A percentile compares a stretch with the other conserved stretches of the same genome.
These are phyloP conservation scores for Letharia columbiana DNA, from an alignment of 495 filamentous ascomycete genomes.

Conservation along the genomic window DNA sequence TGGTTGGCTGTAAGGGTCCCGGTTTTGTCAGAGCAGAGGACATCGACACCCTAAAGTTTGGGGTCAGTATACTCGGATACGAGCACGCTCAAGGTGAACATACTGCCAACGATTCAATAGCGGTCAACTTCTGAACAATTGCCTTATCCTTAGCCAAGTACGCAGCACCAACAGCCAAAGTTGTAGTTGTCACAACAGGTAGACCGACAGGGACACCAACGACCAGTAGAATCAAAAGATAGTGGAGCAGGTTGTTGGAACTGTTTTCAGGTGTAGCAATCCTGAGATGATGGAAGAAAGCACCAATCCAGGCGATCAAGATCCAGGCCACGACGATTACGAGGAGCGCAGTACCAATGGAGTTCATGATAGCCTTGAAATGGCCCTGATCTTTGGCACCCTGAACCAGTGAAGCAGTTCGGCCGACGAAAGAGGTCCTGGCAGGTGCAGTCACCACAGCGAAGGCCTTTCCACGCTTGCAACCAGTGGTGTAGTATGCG, in stretches of 20 bases:
- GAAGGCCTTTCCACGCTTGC: constrained; percentile 70
- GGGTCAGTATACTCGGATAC: neutral
- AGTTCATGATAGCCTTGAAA: constrained; percentile 80
- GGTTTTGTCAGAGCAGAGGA: constrained; percentile 96
- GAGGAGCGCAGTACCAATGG: constrained; percentile 57
- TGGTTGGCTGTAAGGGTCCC: constrained; percentile 65
- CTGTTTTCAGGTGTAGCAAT: constrained; percentile 52
- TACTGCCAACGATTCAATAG: constrained; percentile 84
- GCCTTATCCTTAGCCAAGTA: constrained; percentile 93
- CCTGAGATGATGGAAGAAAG: constrained; percentile 63
- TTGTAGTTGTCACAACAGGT: constrained; percentile 89
- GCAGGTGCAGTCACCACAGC: constrained; percentile 56
- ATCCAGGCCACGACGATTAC: constrained; percentile 69
- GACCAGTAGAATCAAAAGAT: constrained; percentile 65
- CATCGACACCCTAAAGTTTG: constrained; percentile 66
- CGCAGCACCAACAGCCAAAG: constrained; percentile 91
- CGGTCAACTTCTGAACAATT: constrained; percentile 92
- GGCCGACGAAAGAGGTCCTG: constrained; percentile 62
- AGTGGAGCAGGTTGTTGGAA: constrained; percentile 51
- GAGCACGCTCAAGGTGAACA: constrained; percentile 24
- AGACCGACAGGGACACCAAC: constrained; percentile 95
- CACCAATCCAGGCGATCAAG: constrained; percentile 63
- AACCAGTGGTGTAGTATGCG: constrained; percentile 68
- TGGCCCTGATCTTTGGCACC: constrained; percentile 64
- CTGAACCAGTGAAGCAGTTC: constrained; percentile 61